Evolutionary conservation across 768 basidiomycete species (phyloP).

Genomic region (Phylloporus rhodoxanthus): DNA sequence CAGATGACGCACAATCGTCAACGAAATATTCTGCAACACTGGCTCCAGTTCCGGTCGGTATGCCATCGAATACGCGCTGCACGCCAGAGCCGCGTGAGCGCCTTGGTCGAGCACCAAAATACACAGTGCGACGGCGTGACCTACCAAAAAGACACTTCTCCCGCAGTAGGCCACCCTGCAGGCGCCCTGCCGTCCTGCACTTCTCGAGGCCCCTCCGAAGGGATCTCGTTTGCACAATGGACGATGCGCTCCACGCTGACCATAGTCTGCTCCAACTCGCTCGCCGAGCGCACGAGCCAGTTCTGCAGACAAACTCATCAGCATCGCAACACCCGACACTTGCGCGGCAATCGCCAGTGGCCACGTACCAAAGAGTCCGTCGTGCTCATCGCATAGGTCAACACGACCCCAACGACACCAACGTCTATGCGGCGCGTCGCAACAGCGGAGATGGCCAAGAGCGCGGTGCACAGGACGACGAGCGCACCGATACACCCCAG

Average conservation of each 20-base stretch:
- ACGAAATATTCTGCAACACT: slow-evolving; percentile 68
- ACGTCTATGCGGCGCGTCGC: slow-evolving; percentile 73
- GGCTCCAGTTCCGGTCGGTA: slow-evolving; percentile 79
- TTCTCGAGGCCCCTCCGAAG: too few species aligned
- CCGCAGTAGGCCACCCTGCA: too few species aligned
- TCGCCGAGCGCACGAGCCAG: slow-evolving; percentile 77
- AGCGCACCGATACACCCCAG: slow-evolving; percentile 82
- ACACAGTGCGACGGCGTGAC: too few species aligned
- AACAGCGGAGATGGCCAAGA: slow-evolving; percentile 62
- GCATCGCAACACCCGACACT: too few species aligned
- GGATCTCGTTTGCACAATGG: too few species aligned
- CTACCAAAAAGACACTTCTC: too few species aligned
- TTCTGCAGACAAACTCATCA: slow-evolving; percentile 39
- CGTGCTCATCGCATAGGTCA: slow-evolving; percentile 80
- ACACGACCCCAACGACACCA: slow-evolving; percentile 79
- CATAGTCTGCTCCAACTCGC: slow-evolving; percentile 70
- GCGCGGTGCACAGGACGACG: slow-evolving; percentile 70
- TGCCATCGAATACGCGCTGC: slow-evolving; percentile 62
- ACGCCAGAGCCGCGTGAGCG: neutral
- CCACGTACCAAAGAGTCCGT: slow-evolving; percentile 38
- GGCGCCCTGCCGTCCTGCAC: too few species aligned
- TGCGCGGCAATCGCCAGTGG: too few species aligned
- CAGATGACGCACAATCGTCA: slow-evolving; percentile 51
- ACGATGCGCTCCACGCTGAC: too few species aligned
- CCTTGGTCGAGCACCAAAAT: too few species aligned